phyloP scores from a whole-genome alignment of 768 basidiomycete species.

The Russula lepida region DNA sequence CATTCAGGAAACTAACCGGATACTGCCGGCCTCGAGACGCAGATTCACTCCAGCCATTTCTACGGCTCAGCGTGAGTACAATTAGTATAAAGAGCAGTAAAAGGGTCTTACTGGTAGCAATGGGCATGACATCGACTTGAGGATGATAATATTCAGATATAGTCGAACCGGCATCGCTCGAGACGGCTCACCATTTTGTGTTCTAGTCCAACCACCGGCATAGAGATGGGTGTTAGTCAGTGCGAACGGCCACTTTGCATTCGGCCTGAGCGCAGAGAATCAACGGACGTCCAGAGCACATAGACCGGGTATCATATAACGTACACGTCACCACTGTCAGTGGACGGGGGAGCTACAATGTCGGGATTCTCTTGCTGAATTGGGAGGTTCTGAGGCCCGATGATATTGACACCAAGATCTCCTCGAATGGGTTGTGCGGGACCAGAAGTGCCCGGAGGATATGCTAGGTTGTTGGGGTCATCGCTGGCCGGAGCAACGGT shows the following conservation, averaged over 20 bases:
- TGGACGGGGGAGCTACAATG: conserved; percentile 49
- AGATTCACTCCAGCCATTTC: conserved; percentile 29
- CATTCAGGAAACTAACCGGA: conserved; percentile 19
- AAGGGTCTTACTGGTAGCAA: conserved; percentile 35
- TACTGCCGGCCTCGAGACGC: conserved; percentile 28
- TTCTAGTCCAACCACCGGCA: conserved; percentile 52
- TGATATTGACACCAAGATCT: conserved; percentile 36
- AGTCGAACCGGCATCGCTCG: neutral
- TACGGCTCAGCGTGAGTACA: neutral
- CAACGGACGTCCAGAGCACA: neutral
- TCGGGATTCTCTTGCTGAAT: conserved; percentile 53
- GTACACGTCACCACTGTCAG: conserved; percentile 47
- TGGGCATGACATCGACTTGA: conserved; percentile 40
- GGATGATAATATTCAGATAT: neutral
- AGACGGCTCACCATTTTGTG: conserved; percentile 38
- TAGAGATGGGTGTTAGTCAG: conserved; percentile 50
- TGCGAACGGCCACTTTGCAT: conserved; percentile 51
- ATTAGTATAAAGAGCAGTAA: neutral
- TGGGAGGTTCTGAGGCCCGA: conserved; percentile 51
- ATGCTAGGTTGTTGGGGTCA: conserved; percentile 25
- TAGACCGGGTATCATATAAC: neutral
- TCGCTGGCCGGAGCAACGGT: conserved; percentile 25
- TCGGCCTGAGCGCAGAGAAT: conserved; percentile 27
- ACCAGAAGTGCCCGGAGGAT: conserved; percentile 19
- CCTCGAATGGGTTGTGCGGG: conserved; percentile 39